Percentiles rank a stretch among this genome's conserved stretches.
These are phyloP conservation scores for Neurospora discreta DNA, from an alignment of 495 filamentous ascomycete species.

Conservation along the genomic window DNA sequence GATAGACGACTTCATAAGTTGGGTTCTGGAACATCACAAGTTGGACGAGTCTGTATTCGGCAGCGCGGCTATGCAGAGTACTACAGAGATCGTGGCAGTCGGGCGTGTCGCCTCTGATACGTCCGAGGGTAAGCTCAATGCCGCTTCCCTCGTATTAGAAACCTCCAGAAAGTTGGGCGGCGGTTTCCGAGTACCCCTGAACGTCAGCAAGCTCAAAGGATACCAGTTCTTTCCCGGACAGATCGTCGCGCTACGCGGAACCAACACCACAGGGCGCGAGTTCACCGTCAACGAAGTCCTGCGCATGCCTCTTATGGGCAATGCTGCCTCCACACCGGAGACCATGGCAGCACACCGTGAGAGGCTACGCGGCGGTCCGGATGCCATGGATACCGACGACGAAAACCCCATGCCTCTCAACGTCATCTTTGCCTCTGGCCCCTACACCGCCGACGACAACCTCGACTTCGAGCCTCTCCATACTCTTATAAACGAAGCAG, in stretches of 20 bases:
- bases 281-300: conserved; percentile 74
- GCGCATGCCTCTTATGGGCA: conserved; percentile 56
- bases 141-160: conserved; percentile 75
- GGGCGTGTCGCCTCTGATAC: conserved; percentile 85
- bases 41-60: conserved; percentile 78
- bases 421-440: conserved; percentile 68
- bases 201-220: conserved; percentile 53
- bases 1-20: conserved; percentile 71
- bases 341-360: conserved; percentile 53
- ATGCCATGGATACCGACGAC: conserved; percentile 44
- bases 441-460: conserved; percentile 85
- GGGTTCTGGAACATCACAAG: conserved; percentile 62
- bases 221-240: conserved; percentile 92
- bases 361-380: conserved; percentile 48
- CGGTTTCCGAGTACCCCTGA: conserved; percentile 68
- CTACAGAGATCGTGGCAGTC: conserved; percentile 77
- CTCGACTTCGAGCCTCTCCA: conserved; percentile 79
- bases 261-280: conserved; percentile 75
- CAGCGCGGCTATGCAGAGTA: conserved; percentile 72
- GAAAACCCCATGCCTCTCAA: conserved; percentile 50
- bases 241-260: conserved; percentile 76
- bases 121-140: conserved; percentile 70
- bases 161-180: conserved; percentile 76
- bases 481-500: conserved; percentile 66
- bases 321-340: conserved; percentile 50